Evolutionary conservation across 2,329 filamentous ascomycete genomes (phyloP), one percentile per base, ranked within the genome.

Genomic region (Cladosporium sp.): DNA sequence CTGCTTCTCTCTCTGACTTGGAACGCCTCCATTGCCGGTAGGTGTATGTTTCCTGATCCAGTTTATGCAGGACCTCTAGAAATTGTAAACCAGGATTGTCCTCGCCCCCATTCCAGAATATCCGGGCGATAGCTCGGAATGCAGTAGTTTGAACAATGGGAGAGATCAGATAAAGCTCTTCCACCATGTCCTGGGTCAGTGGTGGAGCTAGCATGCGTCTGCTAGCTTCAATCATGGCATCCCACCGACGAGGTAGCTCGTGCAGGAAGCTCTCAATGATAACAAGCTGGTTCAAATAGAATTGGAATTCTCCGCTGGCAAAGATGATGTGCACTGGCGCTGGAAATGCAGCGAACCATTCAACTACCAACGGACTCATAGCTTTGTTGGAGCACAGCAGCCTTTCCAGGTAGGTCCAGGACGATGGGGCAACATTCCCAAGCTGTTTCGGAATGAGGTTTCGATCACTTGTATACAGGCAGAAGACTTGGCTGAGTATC

Each of bases 401-500:
- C 14, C 78, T 71, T 10, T 73, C 74, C 30, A 87, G 67, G 16
- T 81, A 72, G 0, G 77, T 78, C 60, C 67, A 49, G 8, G 66
- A 66, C 13, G 76, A 67, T 5, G 68, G 58, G n/a, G 67, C 66
- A 3, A 79, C 69, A 54, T 79, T 73, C 1, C 77, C 75, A 14
- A 82, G 71, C 3, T 81, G 67, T 14, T 59, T 70, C 18, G 81
- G 76, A 5, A 84, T 72, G 3, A 72, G 67, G 1, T 69, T 61
- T 0, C 75, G 77, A 21, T 79, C 73, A 3, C 77, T 65, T 3
- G 81, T 82, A 82, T 84, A 86, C 23, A 84, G 72, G 72, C 88
- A 90, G 74, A 86, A 88, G 1, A 89, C 66, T 72, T 91, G 89
- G 72, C 91, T 89, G 14, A 91, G 73, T 6, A 83, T 80, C 58